Conservation (phyloP, 495 filamentous ascomycete species). For the Penicillium ochrochloron region DNA sequence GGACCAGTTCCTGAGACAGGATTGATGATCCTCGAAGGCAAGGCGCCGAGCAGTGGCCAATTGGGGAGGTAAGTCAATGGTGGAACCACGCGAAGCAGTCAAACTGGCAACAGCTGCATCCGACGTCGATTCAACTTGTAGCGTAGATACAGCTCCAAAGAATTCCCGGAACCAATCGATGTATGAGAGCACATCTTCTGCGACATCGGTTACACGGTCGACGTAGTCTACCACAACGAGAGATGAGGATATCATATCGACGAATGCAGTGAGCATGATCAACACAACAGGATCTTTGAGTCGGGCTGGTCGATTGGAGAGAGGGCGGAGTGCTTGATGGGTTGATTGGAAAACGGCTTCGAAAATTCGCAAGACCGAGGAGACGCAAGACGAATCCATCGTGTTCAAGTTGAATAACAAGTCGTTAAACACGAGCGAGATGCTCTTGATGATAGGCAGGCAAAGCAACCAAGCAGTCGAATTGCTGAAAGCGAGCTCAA, state of each 20-base stretch:
- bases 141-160: constrained; percentile 26
- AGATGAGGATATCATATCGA: constrained; percentile 51
- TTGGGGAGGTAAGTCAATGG: constrained; percentile 23
- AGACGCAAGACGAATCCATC: constrained; percentile 46
- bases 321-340: constrained; percentile 37
- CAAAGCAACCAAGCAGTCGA: constrained; percentile 63
- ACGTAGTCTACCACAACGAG: constrained; percentile 61
- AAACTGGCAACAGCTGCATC: constrained; percentile 2
- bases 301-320: constrained; percentile 36
- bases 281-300: constrained; percentile 48
- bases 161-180: constrained; percentile 43
- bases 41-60: constrained; percentile 33
- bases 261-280: constrained; percentile 43
- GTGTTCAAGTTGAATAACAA: constrained; percentile 57
- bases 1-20: constrained; percentile 46
- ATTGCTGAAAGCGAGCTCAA: constrained; percentile 55
- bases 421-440: constrained; percentile 46
- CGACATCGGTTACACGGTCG: constrained; percentile 35
- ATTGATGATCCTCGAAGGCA: constrained; percentile 42
- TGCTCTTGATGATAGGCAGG: constrained; percentile 58
- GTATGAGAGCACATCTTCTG: constrained; percentile 28
- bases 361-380: constrained; percentile 50
- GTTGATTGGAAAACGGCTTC: constrained; percentile 48
- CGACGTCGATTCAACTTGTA: constrained; percentile 14
- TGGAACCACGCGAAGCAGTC: constrained; percentile 1